phyloP scores from a whole-genome alignment of 1,139 yeast species.

The Hyphopichia fennica region DNA sequence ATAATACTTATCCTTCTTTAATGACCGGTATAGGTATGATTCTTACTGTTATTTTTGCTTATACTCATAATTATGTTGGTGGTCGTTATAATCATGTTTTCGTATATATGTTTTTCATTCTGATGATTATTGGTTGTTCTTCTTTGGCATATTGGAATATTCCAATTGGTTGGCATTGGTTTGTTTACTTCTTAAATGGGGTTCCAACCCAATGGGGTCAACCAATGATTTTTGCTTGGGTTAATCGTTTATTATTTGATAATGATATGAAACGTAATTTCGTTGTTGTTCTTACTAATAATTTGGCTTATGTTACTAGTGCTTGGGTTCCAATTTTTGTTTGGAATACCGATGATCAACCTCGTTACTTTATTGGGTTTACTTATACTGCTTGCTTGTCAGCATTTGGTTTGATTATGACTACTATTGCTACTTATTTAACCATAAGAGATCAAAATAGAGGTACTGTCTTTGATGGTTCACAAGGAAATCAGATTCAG shows the following conservation, averaged over 20 bases:
- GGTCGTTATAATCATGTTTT: conserved; percentile 41
- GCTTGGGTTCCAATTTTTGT: conserved; percentile 50
- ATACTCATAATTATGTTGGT: conserved; percentile 43
- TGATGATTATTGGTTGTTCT: conserved; percentile 41
- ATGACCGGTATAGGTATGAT: conserved; percentile 47
- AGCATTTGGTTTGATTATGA: conserved; percentile 39
- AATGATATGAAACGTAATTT: conserved; percentile 54
- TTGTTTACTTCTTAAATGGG: conserved; percentile 47
- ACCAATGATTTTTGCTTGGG: conserved; percentile 56
- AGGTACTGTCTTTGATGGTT: neutral
- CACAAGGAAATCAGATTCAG: too few species aligned
- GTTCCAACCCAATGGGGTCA: conserved; percentile 46
- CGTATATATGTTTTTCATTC: conserved; percentile 34
- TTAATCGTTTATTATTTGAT: conserved; percentile 43
- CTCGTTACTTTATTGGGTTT: conserved; percentile 49
- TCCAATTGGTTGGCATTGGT: conserved; percentile 49
- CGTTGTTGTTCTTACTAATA: conserved; percentile 50
- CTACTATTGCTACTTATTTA: conserved; percentile 29
- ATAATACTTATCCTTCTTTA: conserved; percentile 51
- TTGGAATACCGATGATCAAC: conserved; percentile 52
- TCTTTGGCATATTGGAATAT: conserved; percentile 47
- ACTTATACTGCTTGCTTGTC: conserved; percentile 48
- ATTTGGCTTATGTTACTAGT: conserved; percentile 52
- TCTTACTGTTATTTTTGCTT: conserved; percentile 37
- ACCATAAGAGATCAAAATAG: conserved; percentile 26